Percentiles rank a stretch among this genome's conserved stretches.
These are phyloP conservation scores for Bjerkandera adusta DNA, from an alignment of 1,284 basidiomycete genomes.

Conservation along the genomic window DNA sequence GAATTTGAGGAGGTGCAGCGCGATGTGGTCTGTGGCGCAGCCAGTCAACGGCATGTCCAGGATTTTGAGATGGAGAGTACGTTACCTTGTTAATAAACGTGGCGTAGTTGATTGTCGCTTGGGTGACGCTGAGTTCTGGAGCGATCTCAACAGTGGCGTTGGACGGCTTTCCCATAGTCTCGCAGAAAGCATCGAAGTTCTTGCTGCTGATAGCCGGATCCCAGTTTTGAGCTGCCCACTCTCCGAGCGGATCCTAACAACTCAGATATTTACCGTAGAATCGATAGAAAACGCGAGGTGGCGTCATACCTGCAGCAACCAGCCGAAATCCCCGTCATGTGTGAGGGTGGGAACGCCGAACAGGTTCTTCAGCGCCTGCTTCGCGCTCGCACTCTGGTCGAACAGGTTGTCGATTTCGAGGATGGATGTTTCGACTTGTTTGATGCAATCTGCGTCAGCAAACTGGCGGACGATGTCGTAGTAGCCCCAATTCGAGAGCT, in stretches of 20 bases:
- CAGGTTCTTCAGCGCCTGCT: constrained; percentile 53
- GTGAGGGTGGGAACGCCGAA: constrained; percentile 68
- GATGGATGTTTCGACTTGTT: constrained; percentile 63
- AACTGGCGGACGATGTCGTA: constrained; percentile 79
- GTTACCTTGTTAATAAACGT: constrained; percentile 68
- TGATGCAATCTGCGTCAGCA: constrained; percentile 66
- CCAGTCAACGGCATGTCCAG: no score
- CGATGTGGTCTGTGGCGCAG: no score
- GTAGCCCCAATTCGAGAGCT: constrained; percentile 75
- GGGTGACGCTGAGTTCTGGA: constrained; percentile 35
- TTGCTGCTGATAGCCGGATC: constrained; percentile 62
- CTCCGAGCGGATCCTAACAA: constrained; percentile 37
- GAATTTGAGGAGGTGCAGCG: constrained; percentile 53
- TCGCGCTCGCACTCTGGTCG: constrained; percentile 31
- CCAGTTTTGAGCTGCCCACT: constrained; percentile 69
- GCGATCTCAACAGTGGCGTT: constrained; percentile 13
- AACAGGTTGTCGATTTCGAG: constrained; percentile 60
- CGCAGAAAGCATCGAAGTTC: constrained; percentile 69
- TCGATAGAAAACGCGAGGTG: no score
- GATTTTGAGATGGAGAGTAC: no score
- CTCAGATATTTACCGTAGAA: no score
- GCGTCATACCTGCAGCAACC: constrained; percentile 49
- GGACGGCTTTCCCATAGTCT: constrained; percentile 44
- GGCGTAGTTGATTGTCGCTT: constrained; percentile 70
- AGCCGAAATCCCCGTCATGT: constrained; percentile 75